Conservation (phyloP, 805 yeast species). For the Lipomyces lipofer region DNA sequence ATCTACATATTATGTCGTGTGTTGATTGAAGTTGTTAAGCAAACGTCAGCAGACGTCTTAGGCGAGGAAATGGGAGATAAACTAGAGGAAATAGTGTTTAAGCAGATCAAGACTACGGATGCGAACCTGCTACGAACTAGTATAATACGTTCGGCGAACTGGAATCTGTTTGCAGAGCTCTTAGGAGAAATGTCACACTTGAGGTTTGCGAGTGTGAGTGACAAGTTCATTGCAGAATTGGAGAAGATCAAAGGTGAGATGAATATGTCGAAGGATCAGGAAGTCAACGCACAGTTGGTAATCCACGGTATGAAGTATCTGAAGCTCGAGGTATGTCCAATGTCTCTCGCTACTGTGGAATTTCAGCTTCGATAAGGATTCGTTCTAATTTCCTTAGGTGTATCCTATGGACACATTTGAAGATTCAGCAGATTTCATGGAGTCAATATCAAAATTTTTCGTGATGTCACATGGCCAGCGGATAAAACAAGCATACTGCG, state of each 20-base stretch:
- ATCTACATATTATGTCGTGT: constrained; percentile 90
- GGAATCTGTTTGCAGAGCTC: constrained; percentile 87
- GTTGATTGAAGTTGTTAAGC: constrained; percentile 86
- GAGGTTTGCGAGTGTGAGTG: constrained; percentile 84
- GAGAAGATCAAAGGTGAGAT: constrained; percentile 55
- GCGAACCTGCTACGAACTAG: constrained; percentile 67
- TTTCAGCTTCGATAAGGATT: too few relatives aligned
- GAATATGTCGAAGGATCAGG: constrained; percentile 46
- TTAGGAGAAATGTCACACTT: constrained; percentile 88
- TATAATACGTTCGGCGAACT: constrained; percentile 81
- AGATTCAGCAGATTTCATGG: constrained; percentile 88
- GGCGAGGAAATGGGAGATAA: constrained; percentile 80
- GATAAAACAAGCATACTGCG: constrained; percentile 76
- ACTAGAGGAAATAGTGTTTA: constrained; percentile 89
- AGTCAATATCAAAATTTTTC: constrained; percentile 83
- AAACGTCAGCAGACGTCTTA: constrained; percentile 69
- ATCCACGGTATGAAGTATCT: constrained; percentile 91
- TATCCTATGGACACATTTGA: constrained; percentile 89
- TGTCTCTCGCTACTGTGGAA: too few relatives aligned
- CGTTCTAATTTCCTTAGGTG: too few relatives aligned
- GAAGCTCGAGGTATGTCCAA: constrained; percentile 49
- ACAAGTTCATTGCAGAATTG: constrained; percentile 86
- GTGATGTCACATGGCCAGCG: constrained; percentile 61
- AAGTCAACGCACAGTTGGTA: constrained; percentile 66
- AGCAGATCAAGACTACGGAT: constrained; percentile 84